Evolutionary conservation across 1,139 yeast genomes (phyloP).

Genomic region (Blastobotrys buckinghamii): DNA sequence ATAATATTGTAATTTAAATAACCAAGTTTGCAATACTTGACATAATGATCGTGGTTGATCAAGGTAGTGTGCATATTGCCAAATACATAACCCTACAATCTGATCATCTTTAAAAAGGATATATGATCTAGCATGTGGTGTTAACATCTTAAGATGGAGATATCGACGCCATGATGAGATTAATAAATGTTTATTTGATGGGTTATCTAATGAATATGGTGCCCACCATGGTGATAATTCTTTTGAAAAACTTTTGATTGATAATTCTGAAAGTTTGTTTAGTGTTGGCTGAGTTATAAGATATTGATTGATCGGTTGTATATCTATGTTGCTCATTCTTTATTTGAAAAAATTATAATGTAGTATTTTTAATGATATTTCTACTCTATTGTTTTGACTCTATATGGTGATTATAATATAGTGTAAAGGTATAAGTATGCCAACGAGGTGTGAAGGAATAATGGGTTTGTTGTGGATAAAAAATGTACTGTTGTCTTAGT

Average conservation of each 20-base stretch:
- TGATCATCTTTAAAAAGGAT: neutral
- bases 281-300: neutral
- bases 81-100: conserved; percentile 4
- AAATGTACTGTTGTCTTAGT: too few species aligned
- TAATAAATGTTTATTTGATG: neutral
- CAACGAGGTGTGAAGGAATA: too few species aligned
- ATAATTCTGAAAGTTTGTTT: neutral
- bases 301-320: neutral
- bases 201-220: neutral
- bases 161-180: neutral
- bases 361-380: too few species aligned
- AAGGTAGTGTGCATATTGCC: neutral
- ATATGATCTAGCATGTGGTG: neutral
- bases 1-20: neutral
- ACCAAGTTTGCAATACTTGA: neutral
- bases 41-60: neutral
- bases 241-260: neutral
- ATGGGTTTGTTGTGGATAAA: too few species aligned
- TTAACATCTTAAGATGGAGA: neutral
- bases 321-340: too few species aligned
- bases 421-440: too few species aligned
- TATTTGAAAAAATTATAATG: too few species aligned
- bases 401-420: too few species aligned
- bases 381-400: too few species aligned
- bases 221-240: conserved; percentile 10